Evolutionary conservation across 2,329 filamentous ascomycete species (phyloP), one percentile per base, ranked within the genome.

Genomic region (Graphium sp.): DNA sequence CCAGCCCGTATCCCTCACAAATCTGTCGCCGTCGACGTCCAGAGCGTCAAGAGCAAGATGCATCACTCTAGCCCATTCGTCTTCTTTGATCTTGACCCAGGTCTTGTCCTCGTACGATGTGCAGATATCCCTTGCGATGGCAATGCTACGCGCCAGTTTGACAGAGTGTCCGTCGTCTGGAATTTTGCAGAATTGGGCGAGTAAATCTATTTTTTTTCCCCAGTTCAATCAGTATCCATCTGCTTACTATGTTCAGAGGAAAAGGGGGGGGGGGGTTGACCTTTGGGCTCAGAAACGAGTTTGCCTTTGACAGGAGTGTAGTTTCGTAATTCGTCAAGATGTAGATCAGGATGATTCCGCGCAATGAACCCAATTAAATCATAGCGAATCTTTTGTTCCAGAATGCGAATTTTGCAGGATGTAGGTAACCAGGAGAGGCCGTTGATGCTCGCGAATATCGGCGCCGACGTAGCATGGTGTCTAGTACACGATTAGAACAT

Each of bases 311-410:
- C 63, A 0, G 74, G 63, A 2, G 52, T 47, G 42, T 89, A 87
- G 0, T 50, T 44, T 1, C 47, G 49, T 30, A 92, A 64, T 26
- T 72, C 62, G 4, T 72, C 58, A 0, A 69, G 32, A 0, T 62
- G 51, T 1, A 85, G 60, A 1, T 62, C 49, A 1, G 82, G 75
- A 2, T 61, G 64, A 4, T 64, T 65, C 7, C 77, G 62, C 2
- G 75, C 78, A 1, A 74, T 66, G 46, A 91, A 93, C 50, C 83
- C 60, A 5, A 74, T 43, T 5, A 92, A 54, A 44, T 89, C 80
- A 39, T 74, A 52, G 23, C 83, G 69, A 28, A 74, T 78, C 49
- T 91, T 92, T 68, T 74, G 85, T 49, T 89, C 78, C 6, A 93
- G 57, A 0, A 93, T 53, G 5, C 80, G 70, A 9, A 61, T 56